Evolutionary conservation across 2,329 filamentous ascomycete species (phyloP).

Genomic region (Fusarium temperatum): DNA sequence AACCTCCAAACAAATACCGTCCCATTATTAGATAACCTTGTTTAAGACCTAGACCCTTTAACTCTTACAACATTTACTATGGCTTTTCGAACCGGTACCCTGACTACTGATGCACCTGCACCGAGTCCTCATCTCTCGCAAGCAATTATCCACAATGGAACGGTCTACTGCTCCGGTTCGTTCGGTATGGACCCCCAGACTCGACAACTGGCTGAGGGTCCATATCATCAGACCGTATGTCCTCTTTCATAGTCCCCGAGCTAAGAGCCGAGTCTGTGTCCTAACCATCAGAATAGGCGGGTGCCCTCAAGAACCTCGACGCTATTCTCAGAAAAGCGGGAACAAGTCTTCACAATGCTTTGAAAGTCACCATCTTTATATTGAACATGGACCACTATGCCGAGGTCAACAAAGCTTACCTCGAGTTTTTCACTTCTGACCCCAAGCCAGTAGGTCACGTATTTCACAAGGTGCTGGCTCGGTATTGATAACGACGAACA

Average conservation of each 20-base stretch:
- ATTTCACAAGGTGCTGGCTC: background rate
- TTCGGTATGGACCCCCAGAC: background rate
- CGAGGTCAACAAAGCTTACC: background rate
- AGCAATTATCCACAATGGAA: background rate
- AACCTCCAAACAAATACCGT: background rate
- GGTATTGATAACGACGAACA: background rate
- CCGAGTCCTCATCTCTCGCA: background rate
- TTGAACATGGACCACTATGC: background rate
- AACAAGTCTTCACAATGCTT: background rate
- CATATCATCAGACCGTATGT: background rate
- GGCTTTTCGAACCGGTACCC: background rate
- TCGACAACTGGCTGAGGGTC: background rate
- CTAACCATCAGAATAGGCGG: background rate
- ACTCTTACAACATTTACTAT: background rate
- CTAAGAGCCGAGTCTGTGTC: fast-evolving
- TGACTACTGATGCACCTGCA: background rate
- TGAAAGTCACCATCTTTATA: background rate
- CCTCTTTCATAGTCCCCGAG: fast-evolving
- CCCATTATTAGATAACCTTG: background rate
- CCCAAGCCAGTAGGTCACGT: background rate
- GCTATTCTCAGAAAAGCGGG: background rate
- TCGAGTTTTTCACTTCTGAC: background rate
- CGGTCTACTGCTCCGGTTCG: background rate
- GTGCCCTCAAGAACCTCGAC: background rate
- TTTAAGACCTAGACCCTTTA: background rate